phyloP scores from a whole-genome alignment of 805 yeast species.

The Ogataea chonburiensis region DNA sequence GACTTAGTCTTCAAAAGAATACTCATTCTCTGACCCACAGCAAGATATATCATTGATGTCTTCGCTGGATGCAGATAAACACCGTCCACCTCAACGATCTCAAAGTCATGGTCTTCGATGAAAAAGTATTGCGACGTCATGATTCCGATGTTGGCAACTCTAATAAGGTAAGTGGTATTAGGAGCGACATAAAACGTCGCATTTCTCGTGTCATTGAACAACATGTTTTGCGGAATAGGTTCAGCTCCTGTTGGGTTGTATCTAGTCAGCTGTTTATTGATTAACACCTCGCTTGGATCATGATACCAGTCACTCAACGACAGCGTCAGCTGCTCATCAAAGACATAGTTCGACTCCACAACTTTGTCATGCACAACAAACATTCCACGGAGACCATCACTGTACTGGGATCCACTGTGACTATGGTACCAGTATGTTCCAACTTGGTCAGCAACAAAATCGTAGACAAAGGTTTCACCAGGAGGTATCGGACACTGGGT shows the following conservation, averaged over 20 bases:
- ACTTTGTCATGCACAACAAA: conserved; percentile 59
- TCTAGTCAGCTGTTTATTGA: conserved; percentile 51
- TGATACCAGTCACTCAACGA: conserved; percentile 67
- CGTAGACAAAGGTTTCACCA: conserved; percentile 63
- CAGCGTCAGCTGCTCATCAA: conserved; percentile 60
- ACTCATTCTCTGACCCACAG: conserved; percentile 82
- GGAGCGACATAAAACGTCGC: conserved; percentile 54
- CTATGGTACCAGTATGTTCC: conserved; percentile 89
- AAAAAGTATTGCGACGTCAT: conserved; percentile 71
- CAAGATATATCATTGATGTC: conserved; percentile 56
- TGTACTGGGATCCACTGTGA: conserved; percentile 73
- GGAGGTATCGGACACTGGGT: conserved; percentile 79
- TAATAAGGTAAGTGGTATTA: conserved; percentile 59
- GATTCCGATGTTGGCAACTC: conserved; percentile 66
- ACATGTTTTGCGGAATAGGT: conserved; percentile 67
- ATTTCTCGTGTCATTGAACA: conserved; percentile 65
- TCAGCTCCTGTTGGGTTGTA: conserved; percentile 86
- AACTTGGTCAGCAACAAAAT: conserved; percentile 67
- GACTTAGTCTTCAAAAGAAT: conserved; percentile 61
- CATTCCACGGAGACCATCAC: conserved; percentile 74
- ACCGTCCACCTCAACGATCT: conserved; percentile 76
- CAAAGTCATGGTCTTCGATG: conserved; percentile 69
- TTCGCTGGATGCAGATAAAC: conserved; percentile 57
- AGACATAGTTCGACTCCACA: conserved; percentile 48
- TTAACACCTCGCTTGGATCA: conserved; percentile 45